Conservation (phyloP, 305 asterid genomes). For the Solanum hybrid region DNA sequence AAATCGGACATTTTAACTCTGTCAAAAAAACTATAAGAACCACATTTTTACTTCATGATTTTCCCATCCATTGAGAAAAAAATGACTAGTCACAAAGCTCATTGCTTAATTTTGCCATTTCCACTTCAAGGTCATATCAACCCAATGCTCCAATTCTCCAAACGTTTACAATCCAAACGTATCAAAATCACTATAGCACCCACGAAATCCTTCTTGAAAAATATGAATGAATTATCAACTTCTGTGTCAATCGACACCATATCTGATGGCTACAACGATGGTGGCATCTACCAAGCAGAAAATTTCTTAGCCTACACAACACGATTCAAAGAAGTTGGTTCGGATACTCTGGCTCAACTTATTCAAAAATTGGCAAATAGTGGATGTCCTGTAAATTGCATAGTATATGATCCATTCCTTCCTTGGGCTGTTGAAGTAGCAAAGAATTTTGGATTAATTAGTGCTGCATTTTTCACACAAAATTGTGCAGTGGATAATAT, state of each 20-base stretch:
- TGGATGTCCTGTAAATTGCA: constrained; percentile 23
- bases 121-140: constrained; percentile 33
- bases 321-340: constrained; percentile 21
- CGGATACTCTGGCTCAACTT: constrained; percentile 25
- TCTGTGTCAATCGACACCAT: background rate
- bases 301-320: too few relatives aligned
- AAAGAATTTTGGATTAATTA: constrained; percentile 14
- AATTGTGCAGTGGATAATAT: constrained; percentile 37
- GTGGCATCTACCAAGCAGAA: too few relatives aligned
- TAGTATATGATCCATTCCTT: constrained; percentile 33
- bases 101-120: constrained; percentile 25
- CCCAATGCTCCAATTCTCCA: background rate
- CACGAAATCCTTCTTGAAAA: background rate
- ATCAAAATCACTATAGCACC: background rate
- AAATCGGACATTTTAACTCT: background rate
- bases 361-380: constrained; percentile 11
- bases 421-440: constrained; percentile 42
- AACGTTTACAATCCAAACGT: background rate
- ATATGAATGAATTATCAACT: too few relatives aligned
- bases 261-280: too few relatives aligned
- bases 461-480: constrained; percentile 42
- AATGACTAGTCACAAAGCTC: constrained; percentile 5
- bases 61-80: background rate
- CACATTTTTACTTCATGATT: background rate
- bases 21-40: background rate